phyloP scores from a whole-genome alignment of 768 basidiomycete genomes.

The Collybia mongolica region DNA sequence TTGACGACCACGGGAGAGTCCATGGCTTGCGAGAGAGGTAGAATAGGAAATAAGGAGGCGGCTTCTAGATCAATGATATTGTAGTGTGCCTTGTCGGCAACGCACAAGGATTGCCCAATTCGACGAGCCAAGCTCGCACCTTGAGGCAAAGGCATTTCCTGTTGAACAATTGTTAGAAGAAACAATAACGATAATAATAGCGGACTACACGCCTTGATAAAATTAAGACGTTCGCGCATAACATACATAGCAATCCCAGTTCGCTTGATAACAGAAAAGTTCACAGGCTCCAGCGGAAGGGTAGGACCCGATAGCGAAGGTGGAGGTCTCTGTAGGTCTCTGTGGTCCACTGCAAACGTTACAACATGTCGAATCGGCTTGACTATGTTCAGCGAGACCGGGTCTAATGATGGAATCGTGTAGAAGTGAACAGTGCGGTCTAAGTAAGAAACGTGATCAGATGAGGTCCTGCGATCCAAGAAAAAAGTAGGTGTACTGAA shows the following conservation, averaged over 20 bases:
- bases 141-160: constrained; percentile 73
- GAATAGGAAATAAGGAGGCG: constrained; percentile 65
- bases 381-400: constrained; percentile 54
- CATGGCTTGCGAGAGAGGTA: constrained; percentile 75
- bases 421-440: constrained; percentile 77
- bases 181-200: background rate
- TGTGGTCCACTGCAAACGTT: constrained; percentile 81
- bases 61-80: constrained; percentile 77
- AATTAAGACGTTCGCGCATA: constrained; percentile 62
- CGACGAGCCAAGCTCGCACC: constrained; percentile 62
- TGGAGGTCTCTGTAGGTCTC: constrained; percentile 54
- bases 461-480: constrained; percentile 8
- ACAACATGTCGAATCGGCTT: constrained; percentile 82
- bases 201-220: constrained; percentile 46
- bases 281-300: constrained; percentile 48
- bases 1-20: constrained; percentile 40
- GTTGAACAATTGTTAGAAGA: background rate
- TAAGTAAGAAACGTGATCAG: constrained; percentile 13
- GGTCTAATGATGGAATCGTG: constrained; percentile 77
- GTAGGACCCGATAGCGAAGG: constrained; percentile 37
- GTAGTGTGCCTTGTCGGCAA: constrained; percentile 74
- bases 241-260: constrained; percentile 60
- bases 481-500: constrained; percentile 17
- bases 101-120: constrained; percentile 61
- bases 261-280: constrained; percentile 75